phyloP scores from a whole-genome alignment of 345 rosid species.

The Lepidium sativum region DNA sequence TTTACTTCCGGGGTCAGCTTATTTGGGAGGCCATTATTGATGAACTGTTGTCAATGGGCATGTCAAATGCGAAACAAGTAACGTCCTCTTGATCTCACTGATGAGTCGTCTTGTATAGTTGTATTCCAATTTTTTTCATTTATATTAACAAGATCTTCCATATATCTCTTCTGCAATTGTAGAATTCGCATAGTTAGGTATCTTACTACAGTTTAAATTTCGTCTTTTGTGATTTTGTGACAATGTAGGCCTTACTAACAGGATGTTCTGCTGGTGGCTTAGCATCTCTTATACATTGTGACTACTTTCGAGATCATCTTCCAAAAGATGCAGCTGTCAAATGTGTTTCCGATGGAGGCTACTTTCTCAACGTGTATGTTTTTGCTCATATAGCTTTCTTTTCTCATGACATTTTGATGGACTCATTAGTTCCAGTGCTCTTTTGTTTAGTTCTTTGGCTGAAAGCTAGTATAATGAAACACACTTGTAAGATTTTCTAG shows the following conservation, averaged over 20 bases:
- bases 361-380: slow-evolving; percentile 87
- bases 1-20: slow-evolving; percentile 85
- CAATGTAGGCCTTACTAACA: slow-evolving; percentile 70
- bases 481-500: neutral
- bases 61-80: slow-evolving; percentile 71
- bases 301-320: slow-evolving; percentile 53
- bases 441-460: neutral
- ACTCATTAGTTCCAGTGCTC: neutral
- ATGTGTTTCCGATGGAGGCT: slow-evolving; percentile 92
- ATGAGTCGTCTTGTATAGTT: neutral
- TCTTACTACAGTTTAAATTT: neutral
- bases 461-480: neutral
- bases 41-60: slow-evolving; percentile 60
- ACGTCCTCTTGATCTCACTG: neutral
- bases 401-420: neutral
- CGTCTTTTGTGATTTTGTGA: neutral
- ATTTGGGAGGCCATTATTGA: slow-evolving; percentile 82
- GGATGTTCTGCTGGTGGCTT: slow-evolving; percentile 99
- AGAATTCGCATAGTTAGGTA: neutral
- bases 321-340: slow-evolving; percentile 65
- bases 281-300: slow-evolving; percentile 84
- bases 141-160: neutral
- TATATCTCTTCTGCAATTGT: neutral
- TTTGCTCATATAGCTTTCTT: neutral
- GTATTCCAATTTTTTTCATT: neutral